Evolutionary conservation across 352 stramenopile genomes (phyloP).

Genomic region (Ophiocytium majus): DNA sequence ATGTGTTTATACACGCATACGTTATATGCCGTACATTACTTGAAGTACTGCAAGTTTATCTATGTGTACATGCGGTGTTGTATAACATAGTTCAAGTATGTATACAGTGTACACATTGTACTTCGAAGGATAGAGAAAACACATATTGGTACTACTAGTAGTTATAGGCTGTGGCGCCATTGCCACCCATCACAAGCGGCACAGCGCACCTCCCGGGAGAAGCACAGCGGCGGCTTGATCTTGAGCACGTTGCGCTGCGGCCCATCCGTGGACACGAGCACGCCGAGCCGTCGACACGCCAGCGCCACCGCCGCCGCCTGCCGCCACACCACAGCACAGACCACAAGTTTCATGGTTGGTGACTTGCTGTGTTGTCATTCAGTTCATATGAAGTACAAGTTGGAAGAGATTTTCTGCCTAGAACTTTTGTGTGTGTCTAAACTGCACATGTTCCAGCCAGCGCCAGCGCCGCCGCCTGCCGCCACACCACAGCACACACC

Average conservation of each 20-base stretch:
- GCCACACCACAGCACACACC: background rate
- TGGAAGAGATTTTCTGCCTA: too few species aligned
- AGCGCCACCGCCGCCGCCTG: slow-evolving; percentile 3
- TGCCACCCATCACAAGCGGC: too few species aligned
- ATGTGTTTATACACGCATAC: background rate
- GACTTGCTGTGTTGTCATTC: too few species aligned
- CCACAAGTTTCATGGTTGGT: too few species aligned
- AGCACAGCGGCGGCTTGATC: slow-evolving; percentile 60
- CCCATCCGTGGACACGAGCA: slow-evolving; percentile 53
- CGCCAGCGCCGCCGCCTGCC: background rate
- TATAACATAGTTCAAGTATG: background rate
- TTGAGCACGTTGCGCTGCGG: slow-evolving; percentile 58
- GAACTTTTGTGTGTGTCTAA: too few species aligned
- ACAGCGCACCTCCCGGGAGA: slow-evolving; percentile 3
- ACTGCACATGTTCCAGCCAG: too few species aligned
- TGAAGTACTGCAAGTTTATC: too few species aligned
- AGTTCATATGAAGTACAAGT: too few species aligned
- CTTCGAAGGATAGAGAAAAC: too few species aligned
- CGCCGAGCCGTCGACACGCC: background rate
- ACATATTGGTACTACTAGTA: too few species aligned
- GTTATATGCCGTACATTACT: too few species aligned
- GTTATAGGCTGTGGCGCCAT: background rate
- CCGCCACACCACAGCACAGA: background rate
- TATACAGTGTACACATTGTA: too few species aligned
- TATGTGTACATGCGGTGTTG: background rate